Evolutionary conservation across 2,329 filamentous ascomycete genomes (phyloP).

Genomic region (Elsinoe batatas): DNA sequence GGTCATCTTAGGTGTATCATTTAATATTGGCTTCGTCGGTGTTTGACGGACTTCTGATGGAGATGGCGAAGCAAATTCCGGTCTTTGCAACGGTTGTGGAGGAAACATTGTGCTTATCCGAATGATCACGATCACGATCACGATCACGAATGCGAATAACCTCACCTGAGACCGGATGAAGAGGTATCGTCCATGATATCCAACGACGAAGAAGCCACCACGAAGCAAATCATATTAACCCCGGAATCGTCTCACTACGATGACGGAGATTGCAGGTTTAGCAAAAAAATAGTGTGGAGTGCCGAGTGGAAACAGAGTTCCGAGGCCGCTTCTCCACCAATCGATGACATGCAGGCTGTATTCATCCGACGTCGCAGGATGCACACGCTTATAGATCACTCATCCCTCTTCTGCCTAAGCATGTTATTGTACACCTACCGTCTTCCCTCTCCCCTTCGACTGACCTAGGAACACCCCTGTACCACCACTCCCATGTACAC

Average conservation of each 20-base stretch:
- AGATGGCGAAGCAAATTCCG: too few relatives aligned
- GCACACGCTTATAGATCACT: conserved; percentile 7
- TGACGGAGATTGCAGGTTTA: background rate
- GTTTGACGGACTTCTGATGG: too few relatives aligned
- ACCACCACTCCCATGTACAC: background rate
- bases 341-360: background rate
- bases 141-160: too few relatives aligned
- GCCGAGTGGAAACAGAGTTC: background rate
- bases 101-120: too few relatives aligned
- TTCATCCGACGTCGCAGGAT: conserved; percentile 1
- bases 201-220: background rate
- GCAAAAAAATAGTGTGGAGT: background rate
- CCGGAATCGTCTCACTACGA: background rate
- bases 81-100: too few relatives aligned
- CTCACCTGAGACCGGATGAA: background rate
- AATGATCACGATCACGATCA: too few relatives aligned
- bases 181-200: background rate
- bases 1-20: too few relatives aligned
- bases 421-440: background rate
- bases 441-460: background rate
- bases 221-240: background rate
- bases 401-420: conserved; percentile 3
- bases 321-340: conserved; percentile 1
- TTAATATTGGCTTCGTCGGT: too few relatives aligned
- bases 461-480: background rate